A percentile compares a stretch with the other conserved stretches of the same genome.
phyloP scores from a whole-genome alignment of 1,284 basidiomycete species.

The Hemileia vastatrix region DNA sequence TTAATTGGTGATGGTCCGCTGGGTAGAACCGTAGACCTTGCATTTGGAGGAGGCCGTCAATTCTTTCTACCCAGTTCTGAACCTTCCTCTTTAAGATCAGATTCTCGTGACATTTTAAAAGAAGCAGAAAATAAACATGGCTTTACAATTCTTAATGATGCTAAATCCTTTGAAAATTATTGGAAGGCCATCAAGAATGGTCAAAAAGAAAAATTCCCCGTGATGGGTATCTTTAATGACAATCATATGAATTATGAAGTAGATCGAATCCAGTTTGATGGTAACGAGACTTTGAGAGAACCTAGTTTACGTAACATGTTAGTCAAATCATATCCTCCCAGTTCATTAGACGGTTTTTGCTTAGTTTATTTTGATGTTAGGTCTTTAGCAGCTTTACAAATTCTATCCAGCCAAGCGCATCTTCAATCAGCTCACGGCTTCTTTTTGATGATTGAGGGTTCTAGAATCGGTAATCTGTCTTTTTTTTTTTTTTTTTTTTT shows the following conservation, averaged over 20 bases:
- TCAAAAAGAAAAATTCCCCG: conserved; percentile 2
- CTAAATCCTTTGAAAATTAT: conserved; percentile 22
- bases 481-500: background rate
- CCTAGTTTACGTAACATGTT: conserved; percentile 29
- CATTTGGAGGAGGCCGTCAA: conserved; percentile 45
- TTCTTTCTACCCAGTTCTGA: conserved; percentile 42
- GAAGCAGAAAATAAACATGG: conserved; percentile 27
- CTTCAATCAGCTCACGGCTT: conserved; percentile 26
- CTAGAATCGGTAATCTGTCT: conserved; percentile 16
- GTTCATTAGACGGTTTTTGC: background rate
- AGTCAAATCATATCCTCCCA: conserved; percentile 11
- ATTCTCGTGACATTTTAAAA: conserved; percentile 38
- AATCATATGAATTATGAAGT: conserved; percentile 32
- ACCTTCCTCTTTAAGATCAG: conserved; percentile 36
- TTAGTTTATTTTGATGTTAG: background rate
- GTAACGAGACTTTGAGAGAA: conserved; percentile 19
- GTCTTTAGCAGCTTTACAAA: conserved; percentile 22
- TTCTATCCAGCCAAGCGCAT: conserved; percentile 17
- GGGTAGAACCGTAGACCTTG: conserved; percentile 37
- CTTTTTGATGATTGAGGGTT: conserved; percentile 33
- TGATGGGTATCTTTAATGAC: conserved; percentile 26
- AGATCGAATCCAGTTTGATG: conserved; percentile 24
- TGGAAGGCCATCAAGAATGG: conserved; percentile 12
- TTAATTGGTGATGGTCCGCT: conserved; percentile 28
- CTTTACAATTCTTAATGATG: conserved; percentile 24